Evolutionary conservation across 495 filamentous ascomycete genomes (phyloP).

Genomic region (Lophium mytilinum): DNA sequence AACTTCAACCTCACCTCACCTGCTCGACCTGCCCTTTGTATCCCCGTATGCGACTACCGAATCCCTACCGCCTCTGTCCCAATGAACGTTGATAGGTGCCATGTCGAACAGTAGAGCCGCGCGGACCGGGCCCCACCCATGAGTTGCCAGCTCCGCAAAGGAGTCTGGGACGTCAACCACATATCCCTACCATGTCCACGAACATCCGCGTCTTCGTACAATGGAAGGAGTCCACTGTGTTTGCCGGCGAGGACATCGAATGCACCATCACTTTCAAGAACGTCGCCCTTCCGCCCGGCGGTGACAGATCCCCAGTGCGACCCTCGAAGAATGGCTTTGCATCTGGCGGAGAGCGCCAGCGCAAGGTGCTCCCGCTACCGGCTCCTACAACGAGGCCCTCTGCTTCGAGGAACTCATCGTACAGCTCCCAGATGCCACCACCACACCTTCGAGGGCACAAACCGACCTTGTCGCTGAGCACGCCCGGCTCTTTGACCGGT

Average conservation of each 20-base stretch:
- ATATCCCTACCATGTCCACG: conserved; percentile 22
- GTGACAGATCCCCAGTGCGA: conserved; percentile 34
- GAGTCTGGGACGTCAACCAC: not conserved
- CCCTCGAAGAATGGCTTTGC: conserved; percentile 31
- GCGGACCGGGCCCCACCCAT: conserved; percentile 1
- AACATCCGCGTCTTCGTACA: conserved; percentile 92
- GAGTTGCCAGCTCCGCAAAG: conserved; percentile 1
- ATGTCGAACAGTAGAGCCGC: not conserved
- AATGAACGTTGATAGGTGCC: not conserved
- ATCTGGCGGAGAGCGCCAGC: conserved; percentile 35
- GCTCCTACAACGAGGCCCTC: conserved; percentile 22
- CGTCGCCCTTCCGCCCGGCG: conserved; percentile 45
- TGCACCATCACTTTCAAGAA: conserved; percentile 97
- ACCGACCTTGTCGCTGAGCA: conserved; percentile 50
- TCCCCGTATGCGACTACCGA: no score
- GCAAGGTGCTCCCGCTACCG: conserved; percentile 36
- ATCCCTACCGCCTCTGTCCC: no score
- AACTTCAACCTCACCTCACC: no score
- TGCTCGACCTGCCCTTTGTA: no score
- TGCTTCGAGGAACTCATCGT: conserved; percentile 23
- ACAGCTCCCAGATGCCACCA: conserved; percentile 22
- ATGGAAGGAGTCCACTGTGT: conserved; percentile 85
- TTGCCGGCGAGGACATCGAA: conserved; percentile 88
- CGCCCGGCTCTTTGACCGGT: conserved; percentile 33
- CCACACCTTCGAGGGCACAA: conserved; percentile 44